Base-by-base conservation (phyloP, 768 basidiomycete species). In the Amanita inopinata region DNA sequence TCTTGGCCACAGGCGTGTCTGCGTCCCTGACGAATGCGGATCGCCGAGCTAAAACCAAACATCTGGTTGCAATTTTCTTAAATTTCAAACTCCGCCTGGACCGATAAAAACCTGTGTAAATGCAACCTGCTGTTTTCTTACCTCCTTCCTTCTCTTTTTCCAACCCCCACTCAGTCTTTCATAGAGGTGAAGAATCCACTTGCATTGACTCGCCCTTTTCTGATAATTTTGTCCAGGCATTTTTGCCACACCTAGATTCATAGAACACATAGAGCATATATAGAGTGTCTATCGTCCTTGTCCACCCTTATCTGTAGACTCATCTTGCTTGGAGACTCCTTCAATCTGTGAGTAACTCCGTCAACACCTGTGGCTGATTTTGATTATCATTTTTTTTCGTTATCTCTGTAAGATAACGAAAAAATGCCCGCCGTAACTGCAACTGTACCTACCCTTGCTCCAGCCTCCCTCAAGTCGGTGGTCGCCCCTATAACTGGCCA, bases 351-450 rank as follows among this genome's bases (percentile, higher is more conserved):
- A 35, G 41, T 24, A n/a, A n/a, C n/a, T n/a, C n/a, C n/a, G n/a
- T n/a, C n/a, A n/a, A n/a, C n/a, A n/a, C n/a, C n/a, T 4, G 8
- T 18, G 12, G 11, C n/a, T 43, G 3, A 6, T 27, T 23, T 7
- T 8, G 24, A 11, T 4, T 18, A 10, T 11, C 11, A 1, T 8
- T 31, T 20, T 37, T 7, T 42, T 47, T 23, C 43, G 51, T 47
- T 43, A 45, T 23, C 37, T 38, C 30, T 31, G 5, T 49, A 81
- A n/a, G 75, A 76, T 65, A 55, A 58, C 63, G 68, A 70, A 38
- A 39, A 79, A 65, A 90, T 90, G 86, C 83, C 86, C 51, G 79
- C 85, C 66, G 76, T 77, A 63, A 80, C 80, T 48, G 77, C 86
- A 55, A 64, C 76, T 58, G 51, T 66, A 65, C 64, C 73, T 59